Base-by-base conservation (phyloP, 1,139 yeast genomes). In the Wickerhamiella infanticola region DNA sequence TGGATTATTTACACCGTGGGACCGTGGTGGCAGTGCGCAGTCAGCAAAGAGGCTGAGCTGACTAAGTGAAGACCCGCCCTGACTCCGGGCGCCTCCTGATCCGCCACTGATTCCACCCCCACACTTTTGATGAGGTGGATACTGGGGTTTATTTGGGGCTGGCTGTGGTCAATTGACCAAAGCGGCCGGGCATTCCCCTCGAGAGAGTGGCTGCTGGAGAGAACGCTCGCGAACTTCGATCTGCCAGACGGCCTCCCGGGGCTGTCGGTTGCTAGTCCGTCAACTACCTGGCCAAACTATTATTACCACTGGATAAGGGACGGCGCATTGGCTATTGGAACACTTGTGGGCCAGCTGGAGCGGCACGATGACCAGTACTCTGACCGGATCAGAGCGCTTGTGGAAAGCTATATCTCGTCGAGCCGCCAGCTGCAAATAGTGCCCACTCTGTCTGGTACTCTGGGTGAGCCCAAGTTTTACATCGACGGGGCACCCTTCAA, bases 241-340 rank as follows among this genome's bases (percentile, higher is more conserved):
- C 42, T 55, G 50, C 47, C 47, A 2, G 72, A 68, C 40, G 81
- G 80, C 1, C 58, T 69, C 1, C 63, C 67, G 7, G 96, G 96
- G 27, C 84, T 75, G 3, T 81, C 85, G 3, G 69, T 88, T 50
- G 97, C 97, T 1, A 79, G 94, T 6, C 94, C 95, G 3, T 83
- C 94, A 0, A 72, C 61, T 46, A 4, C 46, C 0, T 52, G 67
- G 24, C 97, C 97, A 0, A 72, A 88, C 62, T 88, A 88, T 60
- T 86, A 74, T 55, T 88, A 74, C 58, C 94, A 83, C 43, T 88
- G 98, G 98, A 73, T 77, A 2, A 71, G 98, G 56, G 98, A 88
- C 59, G 77, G 88, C 35, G 95, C 96, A 0, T 73, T 88, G 44
- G 80, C 94, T 1, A 72, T 84, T 45, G 74, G 77, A 50, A 71